Percentiles rank a stretch among this genome's conserved stretches.
These are phyloP conservation scores for Teratosphaeria pseudoeucalypti DNA, from an alignment of 2,329 filamentous ascomycete species.

Conservation along the genomic window DNA sequence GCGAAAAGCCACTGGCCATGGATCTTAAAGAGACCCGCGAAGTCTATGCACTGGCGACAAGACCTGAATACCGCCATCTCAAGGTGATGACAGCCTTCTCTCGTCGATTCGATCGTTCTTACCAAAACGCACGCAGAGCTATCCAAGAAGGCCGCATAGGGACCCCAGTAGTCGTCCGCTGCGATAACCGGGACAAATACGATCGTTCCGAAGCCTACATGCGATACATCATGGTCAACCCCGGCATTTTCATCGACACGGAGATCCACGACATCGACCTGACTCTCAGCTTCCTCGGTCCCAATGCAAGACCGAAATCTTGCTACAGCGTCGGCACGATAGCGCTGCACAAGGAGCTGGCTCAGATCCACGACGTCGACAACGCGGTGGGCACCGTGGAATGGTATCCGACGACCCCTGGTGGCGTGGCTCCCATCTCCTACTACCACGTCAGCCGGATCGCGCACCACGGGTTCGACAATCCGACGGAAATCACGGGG, in stretches of 20 bases:
- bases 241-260: constrained; percentile 37
- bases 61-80: constrained; percentile 21
- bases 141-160: constrained; percentile 31
- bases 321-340: constrained; percentile 15
- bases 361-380: constrained; percentile 31
- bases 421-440: constrained; percentile 32
- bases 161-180: constrained; percentile 30
- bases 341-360: constrained; percentile 29
- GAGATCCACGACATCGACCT: constrained; percentile 37
- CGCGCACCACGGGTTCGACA: constrained; percentile 34
- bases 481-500: constrained; percentile 34
- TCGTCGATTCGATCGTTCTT: constrained; percentile 36
- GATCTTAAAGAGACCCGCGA: constrained; percentile 10
- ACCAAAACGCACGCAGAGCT: constrained; percentile 27
- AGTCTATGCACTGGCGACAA: constrained; percentile 27
- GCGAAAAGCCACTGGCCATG: constrained; percentile 40
- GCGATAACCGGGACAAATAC: constrained; percentile 33
- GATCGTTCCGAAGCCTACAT: constrained; percentile 34
- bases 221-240: constrained; percentile 30
- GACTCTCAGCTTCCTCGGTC: constrained; percentile 31
- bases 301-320: constrained; percentile 26
- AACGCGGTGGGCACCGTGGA: constrained; percentile 37
- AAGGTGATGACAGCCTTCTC: constrained; percentile 38
- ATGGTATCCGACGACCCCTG: constrained; percentile 18
- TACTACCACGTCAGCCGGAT: constrained; percentile 36